Percentiles rank a stretch among this genome's conserved stretches.
Conservation (phyloP, 176 grass and related monocot species). For the Thinopyrum elongatum region DNA sequence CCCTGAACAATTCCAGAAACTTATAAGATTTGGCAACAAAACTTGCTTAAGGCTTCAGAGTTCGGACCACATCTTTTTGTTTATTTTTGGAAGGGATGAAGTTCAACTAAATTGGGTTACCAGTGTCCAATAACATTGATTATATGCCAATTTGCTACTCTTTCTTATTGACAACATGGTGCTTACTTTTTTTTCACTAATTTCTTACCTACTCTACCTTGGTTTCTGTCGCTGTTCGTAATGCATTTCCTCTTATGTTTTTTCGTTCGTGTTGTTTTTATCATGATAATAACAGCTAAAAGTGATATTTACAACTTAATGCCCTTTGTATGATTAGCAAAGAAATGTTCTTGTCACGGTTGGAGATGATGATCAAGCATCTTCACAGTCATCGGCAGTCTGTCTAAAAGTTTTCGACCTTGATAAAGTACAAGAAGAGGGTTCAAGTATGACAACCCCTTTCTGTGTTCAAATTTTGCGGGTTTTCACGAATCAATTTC, state of each 20-base stretch:
- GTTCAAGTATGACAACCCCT: slow-evolving; percentile 81
- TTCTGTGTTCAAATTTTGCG: slow-evolving; percentile 94
- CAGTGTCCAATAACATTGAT: neutral
- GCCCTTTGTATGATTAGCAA: slow-evolving; percentile 61
- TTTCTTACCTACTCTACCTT: neutral
- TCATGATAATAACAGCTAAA: slow-evolving; percentile 12
- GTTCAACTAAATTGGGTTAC: neutral
- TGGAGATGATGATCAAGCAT: slow-evolving; percentile 84
- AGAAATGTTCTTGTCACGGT: slow-evolving; percentile 81
- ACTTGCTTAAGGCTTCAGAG: neutral
- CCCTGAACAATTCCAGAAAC: neutral
- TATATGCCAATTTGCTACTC: neutral
- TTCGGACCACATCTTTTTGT: neutral
- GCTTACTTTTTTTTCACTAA: neutral
- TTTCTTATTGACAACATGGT: neutral
- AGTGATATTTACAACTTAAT: slow-evolving; percentile 2
- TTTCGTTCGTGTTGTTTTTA: neutral
- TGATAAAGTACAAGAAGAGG: slow-evolving; percentile 94
- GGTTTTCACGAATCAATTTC: slow-evolving; percentile 89
- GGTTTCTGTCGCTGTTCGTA: neutral
- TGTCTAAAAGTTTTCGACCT: slow-evolving; percentile 96
- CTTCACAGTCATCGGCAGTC: slow-evolving; percentile 64
- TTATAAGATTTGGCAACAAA: neutral
- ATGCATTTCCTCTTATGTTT: neutral
- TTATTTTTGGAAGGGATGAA: neutral